A percentile compares a stretch with the other conserved stretches of the same genome.
These are phyloP conservation scores for Gentiana straminea DNA, from an alignment of 257 asterid species.

Conservation along the genomic window DNA sequence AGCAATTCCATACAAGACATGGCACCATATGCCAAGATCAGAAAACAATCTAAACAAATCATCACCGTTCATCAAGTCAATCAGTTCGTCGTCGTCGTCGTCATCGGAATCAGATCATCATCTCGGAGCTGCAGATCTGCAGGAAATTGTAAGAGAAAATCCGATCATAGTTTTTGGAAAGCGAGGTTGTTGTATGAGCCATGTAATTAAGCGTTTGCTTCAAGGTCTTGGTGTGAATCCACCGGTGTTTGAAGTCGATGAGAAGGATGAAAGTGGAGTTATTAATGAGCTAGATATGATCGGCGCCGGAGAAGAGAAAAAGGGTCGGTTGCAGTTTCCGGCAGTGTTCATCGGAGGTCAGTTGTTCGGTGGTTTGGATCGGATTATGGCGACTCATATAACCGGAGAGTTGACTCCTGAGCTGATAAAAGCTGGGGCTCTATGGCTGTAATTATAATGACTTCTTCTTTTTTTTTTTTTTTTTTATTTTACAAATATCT, in stretches of 20 bases:
- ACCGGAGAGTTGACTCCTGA: constrained; percentile 56
- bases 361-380: constrained; percentile 67
- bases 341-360: constrained; percentile 49
- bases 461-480: not conserved
- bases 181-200: constrained; percentile 40
- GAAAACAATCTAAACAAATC: constrained; percentile 2
- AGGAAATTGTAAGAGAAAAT: constrained; percentile 19
- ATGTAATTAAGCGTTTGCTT: constrained; percentile 37
- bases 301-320: constrained; percentile 3
- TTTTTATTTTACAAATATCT: not conserved
- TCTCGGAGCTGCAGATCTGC: constrained; percentile 2
- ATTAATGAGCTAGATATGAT: constrained; percentile 15
- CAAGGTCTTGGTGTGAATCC: constrained; percentile 45
- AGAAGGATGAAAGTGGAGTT: constrained; percentile 21
- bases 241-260: constrained; percentile 37
- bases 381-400: constrained; percentile 51
- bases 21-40: constrained; percentile 11
- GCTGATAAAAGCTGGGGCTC: constrained; percentile 56
- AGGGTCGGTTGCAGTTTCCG: constrained; percentile 28
- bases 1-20: constrained; percentile 34
- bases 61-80: not conserved
- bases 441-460: constrained; percentile 34
- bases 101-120: not conserved
- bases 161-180: constrained; percentile 27
- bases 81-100: not conserved